These are phyloP conservation scores for Symmetrospora coprosmae DNA, from an alignment of 768 basidiomycete species.

Conservation along the genomic window DNA sequence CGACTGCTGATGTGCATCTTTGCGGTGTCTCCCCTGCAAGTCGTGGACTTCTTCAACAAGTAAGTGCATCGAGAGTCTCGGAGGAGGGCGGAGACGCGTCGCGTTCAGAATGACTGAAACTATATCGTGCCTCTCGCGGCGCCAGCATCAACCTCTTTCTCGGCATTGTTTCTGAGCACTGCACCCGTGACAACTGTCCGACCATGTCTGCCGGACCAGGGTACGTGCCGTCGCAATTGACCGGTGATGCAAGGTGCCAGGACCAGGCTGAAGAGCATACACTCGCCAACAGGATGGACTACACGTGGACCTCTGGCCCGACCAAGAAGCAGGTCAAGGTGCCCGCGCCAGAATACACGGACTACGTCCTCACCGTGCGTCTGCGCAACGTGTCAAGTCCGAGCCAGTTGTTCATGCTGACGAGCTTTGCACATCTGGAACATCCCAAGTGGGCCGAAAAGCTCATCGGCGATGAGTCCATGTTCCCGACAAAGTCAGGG, in stretches of 20 bases:
- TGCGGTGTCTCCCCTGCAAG: conserved; percentile 39
- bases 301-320: conserved; percentile 76
- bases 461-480: conserved; percentile 79
- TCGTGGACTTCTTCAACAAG: conserved; percentile 94
- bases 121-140: no score
- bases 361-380: conserved; percentile 72
- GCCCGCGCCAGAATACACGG: conserved; percentile 89
- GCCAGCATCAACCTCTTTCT: conserved; percentile 74
- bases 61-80: no score
- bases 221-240: conserved; percentile 43
- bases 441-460: conserved; percentile 59
- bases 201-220: conserved; percentile 77
- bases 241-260: not conserved
- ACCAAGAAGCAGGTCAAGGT: conserved; percentile 73
- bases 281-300: conserved; percentile 53
- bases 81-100: not conserved
- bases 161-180: conserved; percentile 80
- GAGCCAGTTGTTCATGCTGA: no score
- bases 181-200: conserved; percentile 76
- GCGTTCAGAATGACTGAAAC: not conserved
- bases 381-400: no score
- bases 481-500: conserved; percentile 94
- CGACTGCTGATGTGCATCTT: not conserved
- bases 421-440: not conserved
- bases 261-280: not conserved